A percentile compares a stretch with the other conserved stretches of the same genome.
These are phyloP conservation scores for Phytophthora uliginosa DNA, from an alignment of 352 stramenopile genomes.

Conservation along the genomic window DNA sequence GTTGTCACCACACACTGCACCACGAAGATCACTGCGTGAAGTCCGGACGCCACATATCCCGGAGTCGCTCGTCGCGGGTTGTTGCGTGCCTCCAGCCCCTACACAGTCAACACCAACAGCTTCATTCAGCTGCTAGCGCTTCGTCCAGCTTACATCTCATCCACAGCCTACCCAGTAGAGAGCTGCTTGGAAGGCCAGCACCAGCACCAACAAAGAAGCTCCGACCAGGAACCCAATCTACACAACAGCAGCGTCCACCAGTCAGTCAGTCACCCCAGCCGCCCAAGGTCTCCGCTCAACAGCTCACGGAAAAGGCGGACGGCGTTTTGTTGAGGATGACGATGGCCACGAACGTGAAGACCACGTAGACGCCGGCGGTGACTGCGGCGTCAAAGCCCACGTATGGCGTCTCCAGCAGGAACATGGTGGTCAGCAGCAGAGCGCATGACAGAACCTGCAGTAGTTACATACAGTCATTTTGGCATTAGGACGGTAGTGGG, in stretches of 20 bases:
- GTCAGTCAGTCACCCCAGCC: background rate
- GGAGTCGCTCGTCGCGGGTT: slow-evolving; percentile 44
- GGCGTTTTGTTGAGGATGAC: slow-evolving; percentile 86
- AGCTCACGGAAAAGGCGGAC: slow-evolving; percentile 75
- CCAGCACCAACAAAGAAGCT: slow-evolving; percentile 71
- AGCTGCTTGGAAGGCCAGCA: slow-evolving; percentile 73
- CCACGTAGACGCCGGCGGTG: slow-evolving; percentile 65
- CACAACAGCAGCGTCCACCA: slow-evolving; percentile 4
- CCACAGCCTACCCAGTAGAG: slow-evolving; percentile 69
- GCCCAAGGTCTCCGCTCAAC: background rate
- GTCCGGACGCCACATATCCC: slow-evolving; percentile 52
- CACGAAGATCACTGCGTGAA: slow-evolving; percentile 69
- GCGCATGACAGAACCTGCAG: slow-evolving; percentile 64
- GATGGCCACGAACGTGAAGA: slow-evolving; percentile 83
- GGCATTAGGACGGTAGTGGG: slow-evolving; percentile 1
- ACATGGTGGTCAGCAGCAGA: slow-evolving; percentile 76
- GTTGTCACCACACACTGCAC: slow-evolving; percentile 72
- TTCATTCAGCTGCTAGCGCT: background rate
- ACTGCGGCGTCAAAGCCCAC: slow-evolving; percentile 76
- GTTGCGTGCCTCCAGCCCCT: slow-evolving; percentile 54
- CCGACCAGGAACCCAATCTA: slow-evolving; percentile 84
- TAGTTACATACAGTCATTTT: background rate
- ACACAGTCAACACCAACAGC: slow-evolving; percentile 1
- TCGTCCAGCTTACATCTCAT: background rate
- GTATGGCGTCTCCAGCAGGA: slow-evolving; percentile 75